These are phyloP conservation scores for Pseudogymnoascus pannorum DNA, from an alignment of 2,329 filamentous ascomycete species.

Conservation along the genomic window DNA sequence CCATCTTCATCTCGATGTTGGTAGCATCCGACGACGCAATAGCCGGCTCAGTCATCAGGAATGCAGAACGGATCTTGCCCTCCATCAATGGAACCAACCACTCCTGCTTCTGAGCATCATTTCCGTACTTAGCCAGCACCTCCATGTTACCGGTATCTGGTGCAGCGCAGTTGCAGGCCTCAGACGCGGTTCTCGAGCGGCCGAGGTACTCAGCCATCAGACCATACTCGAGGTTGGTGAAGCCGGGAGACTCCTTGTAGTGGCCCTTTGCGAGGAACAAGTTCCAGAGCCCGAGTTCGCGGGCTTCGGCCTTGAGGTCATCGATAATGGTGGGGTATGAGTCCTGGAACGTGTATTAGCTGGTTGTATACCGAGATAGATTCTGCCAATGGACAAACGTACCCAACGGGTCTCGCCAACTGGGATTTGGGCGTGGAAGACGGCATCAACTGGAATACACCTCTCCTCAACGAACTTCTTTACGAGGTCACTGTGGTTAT, in stretches of 20 bases:
- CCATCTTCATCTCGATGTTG: constrained; percentile 82
- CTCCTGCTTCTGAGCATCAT: constrained; percentile 71
- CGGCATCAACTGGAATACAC: constrained; percentile 77
- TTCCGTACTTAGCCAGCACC: constrained; percentile 85
- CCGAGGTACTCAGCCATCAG: constrained; percentile 96
- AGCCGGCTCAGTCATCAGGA: constrained; percentile 90
- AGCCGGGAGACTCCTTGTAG: constrained; percentile 91
- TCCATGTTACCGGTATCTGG: constrained; percentile 97
- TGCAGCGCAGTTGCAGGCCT: constrained; percentile 84
- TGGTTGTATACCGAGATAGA: background rate
- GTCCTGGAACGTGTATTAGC: constrained; percentile 30
- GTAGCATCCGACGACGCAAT: constrained; percentile 85
- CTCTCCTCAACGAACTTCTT: constrained; percentile 97
- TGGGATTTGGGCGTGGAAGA: constrained; percentile 75
- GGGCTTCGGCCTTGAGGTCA: constrained; percentile 78
- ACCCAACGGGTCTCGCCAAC: constrained; percentile 67
- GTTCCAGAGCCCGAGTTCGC: constrained; percentile 86
- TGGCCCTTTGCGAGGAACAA: constrained; percentile 94
- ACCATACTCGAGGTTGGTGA: constrained; percentile 92
- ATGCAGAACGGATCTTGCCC: constrained; percentile 80
- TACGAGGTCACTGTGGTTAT: constrained; percentile 54
- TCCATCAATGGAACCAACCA: constrained; percentile 79
- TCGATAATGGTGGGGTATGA: constrained; percentile 76
- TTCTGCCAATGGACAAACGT: constrained; percentile 5
- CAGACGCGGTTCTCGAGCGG: constrained; percentile 73